Conservation (phyloP, 192 early-diverging fungal species). For the Ambispora gerdemannii region DNA sequence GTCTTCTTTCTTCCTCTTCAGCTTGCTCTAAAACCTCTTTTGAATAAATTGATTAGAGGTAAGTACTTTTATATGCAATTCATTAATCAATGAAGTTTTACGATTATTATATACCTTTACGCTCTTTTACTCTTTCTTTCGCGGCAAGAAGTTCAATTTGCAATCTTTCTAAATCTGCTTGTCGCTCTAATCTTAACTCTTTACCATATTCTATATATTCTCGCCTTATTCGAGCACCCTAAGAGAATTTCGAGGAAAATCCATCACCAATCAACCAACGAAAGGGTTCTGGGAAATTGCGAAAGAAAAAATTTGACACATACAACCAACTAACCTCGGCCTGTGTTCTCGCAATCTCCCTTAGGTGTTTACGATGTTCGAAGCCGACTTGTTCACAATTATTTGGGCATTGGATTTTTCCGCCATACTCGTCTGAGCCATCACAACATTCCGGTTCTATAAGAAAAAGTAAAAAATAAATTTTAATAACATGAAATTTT, state of each 20-base stretch:
- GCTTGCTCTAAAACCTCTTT: constrained; percentile 16
- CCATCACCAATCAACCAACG: not conserved
- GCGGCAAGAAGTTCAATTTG: not conserved
- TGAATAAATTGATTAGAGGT: not conserved
- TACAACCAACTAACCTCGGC: constrained; percentile 23
- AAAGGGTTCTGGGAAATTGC: not conserved
- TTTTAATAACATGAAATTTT: too few relatives aligned
- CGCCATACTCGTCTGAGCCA: constrained; percentile 83
- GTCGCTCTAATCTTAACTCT: constrained; percentile 20
- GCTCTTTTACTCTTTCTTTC: constrained; percentile 22
- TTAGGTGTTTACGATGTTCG: constrained; percentile 40
- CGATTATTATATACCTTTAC: constrained; percentile 42
- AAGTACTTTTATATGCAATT: not conserved
- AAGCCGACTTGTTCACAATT: constrained; percentile 64
- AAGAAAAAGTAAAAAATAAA: not conserved
- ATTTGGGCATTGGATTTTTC: constrained; percentile 64
- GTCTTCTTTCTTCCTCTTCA: not conserved
- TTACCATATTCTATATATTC: constrained; percentile 37
- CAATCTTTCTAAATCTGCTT: constrained; percentile 25
- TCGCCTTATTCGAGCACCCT: constrained; percentile 26
- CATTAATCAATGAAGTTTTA: not conserved
- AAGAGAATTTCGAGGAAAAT: not conserved
- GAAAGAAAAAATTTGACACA: not conserved
- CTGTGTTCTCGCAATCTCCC: constrained; percentile 29
- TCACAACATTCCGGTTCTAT: constrained; percentile 89